Conservation (phyloP, 495 filamentous ascomycete species). For the Umbilicaria muhlenbergii region DNA sequence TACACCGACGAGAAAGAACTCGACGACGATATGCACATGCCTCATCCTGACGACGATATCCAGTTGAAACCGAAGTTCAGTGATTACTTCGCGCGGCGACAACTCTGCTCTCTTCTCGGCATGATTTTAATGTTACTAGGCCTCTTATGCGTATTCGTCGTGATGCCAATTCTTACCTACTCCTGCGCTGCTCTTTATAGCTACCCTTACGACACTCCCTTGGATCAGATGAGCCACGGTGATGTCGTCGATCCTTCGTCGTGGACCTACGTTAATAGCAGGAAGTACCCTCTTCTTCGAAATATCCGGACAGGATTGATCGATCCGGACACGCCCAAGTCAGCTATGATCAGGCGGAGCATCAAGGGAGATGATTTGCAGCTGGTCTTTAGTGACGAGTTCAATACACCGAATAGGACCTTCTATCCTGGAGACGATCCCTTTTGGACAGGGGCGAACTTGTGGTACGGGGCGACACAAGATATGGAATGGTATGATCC, state of each 20-base stretch:
- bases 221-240: not conserved
- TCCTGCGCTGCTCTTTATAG: conserved; percentile 14
- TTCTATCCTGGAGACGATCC: conserved; percentile 62
- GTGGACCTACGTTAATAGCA: conserved; percentile 23
- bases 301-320: conserved; percentile 45
- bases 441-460: conserved; percentile 47
- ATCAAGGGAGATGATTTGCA: conserved; percentile 7
- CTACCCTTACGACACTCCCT: conserved; percentile 3
- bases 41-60: conserved; percentile 27
- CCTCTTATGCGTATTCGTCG: conserved; percentile 27
- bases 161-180: conserved; percentile 27
- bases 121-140: conserved; percentile 25
- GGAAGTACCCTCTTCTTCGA: conserved; percentile 23
- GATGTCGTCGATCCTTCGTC: not conserved
- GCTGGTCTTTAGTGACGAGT: conserved; percentile 42
- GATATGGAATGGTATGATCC: conserved; percentile 72
- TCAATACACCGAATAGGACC: conserved; percentile 47
- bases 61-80: conserved; percentile 21
- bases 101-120: conserved; percentile 24
- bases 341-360: conserved; percentile 19
- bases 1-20: conserved; percentile 27
- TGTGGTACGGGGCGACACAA: conserved; percentile 59
- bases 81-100: conserved; percentile 24
- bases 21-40: conserved; percentile 35
- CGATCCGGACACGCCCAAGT: conserved; percentile 53